These are phyloP conservation scores for Entomortierella beljakovae DNA, from an alignment of 192 early-diverging fungal species.

Conservation along the genomic window DNA sequence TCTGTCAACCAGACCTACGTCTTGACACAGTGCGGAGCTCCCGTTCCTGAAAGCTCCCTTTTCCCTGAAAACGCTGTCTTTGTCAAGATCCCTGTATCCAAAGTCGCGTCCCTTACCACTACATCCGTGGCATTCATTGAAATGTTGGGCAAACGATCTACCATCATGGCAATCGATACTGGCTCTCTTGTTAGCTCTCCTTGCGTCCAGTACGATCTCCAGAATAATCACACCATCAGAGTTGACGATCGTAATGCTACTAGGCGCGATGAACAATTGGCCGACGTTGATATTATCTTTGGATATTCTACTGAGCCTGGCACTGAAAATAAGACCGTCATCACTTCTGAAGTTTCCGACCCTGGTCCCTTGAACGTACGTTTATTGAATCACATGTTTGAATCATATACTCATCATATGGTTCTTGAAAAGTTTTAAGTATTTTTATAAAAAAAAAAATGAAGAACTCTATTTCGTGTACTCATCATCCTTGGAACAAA, in stretches of 20 bases:
- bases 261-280: slow-evolving; percentile 58
- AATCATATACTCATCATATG: not conserved
- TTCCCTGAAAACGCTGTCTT: slow-evolving; percentile 60
- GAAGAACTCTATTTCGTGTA: not conserved
- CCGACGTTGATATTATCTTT: slow-evolving; percentile 61
- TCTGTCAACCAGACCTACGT: slow-evolving; percentile 65
- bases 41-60: slow-evolving; percentile 53
- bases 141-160: slow-evolving; percentile 57
- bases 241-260: slow-evolving; percentile 61
- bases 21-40: slow-evolving; percentile 81
- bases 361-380: slow-evolving; percentile 61
- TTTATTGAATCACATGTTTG: not conserved
- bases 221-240: slow-evolving; percentile 17
- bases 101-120: slow-evolving; percentile 54
- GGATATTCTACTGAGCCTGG: slow-evolving; percentile 52
- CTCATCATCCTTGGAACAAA: not conserved
- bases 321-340: slow-evolving; percentile 59
- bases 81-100: slow-evolving; percentile 54
- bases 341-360: slow-evolving; percentile 59
- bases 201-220: slow-evolving; percentile 59
- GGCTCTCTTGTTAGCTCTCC: slow-evolving; percentile 57
- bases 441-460: not conserved
- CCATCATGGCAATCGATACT: slow-evolving; percentile 52
- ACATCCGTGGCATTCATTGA: slow-evolving; percentile 61
- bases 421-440: too few relatives aligned